Base-by-base conservation (phyloP, 2,329 filamentous ascomycete genomes). In the Penicillium verrucosum region DNA sequence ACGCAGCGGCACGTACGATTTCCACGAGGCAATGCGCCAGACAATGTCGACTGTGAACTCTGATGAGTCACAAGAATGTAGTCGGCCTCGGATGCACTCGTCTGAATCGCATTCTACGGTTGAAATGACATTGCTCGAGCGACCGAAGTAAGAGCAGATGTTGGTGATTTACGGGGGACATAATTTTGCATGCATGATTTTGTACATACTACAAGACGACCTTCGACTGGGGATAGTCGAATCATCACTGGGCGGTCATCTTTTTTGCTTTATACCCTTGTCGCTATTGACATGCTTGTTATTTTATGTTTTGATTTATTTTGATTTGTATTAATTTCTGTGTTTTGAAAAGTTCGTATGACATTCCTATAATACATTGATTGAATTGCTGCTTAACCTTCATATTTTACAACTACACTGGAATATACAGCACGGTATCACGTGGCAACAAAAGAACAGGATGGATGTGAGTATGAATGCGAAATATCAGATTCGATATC, bases 1-100 rank as follows among this genome's bases (percentile, higher is more conserved):
- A 3, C 46, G 34, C 3, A 52, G 44, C 5, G 58, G 53, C 14
- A 61, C 62, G 0, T 49, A 43, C n/a, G 58, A 62, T 12, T 65
- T 65, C 10, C 62, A 64, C 29, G 51, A 62, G 29, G 61, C 58
- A 2, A 21, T 65, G 16, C 57, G 58, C 4, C 50, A 65, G 27
- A 60, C 62, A 1, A 37, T 49, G 0, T 59, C 53, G 2, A 57
- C 43, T 23, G 60, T 60, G 12, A 51, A 51, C 23, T 49, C 54
- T 1, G 27, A 46, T 25, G 30, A 46, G 1, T 42, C 40, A 5
- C 38, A 49, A 11, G 25, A 12, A 14, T n/a, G 12, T 41, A 8
- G 2, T 30, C 36, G 44, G 5, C 12, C 46, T 6, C 56, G 37
- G 9, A 36, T 56, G n/a, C 55, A 50, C 3, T 54, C 50, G n/a